A percentile compares a stretch with the other conserved stretches of the same genome.
Evolutionary conservation across 2,329 filamentous ascomycete genomes (phyloP).

Genomic region (Amesomyces nigricolor): DNA sequence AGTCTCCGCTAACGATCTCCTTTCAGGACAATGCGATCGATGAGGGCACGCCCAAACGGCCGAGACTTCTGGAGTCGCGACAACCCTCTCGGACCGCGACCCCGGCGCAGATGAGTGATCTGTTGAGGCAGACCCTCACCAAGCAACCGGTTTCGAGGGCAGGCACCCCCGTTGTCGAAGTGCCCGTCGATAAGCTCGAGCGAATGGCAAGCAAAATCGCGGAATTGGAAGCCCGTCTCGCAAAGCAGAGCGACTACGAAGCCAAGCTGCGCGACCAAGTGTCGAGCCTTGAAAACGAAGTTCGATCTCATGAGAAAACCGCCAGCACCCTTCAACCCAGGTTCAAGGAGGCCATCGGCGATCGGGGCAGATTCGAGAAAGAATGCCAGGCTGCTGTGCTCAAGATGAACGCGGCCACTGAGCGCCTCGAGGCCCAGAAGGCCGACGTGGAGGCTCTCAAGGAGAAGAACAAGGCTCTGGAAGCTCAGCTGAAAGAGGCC

Average conservation of each 20-base stretch:
- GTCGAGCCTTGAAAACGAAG: conserved; percentile 39
- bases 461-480: conserved; percentile 33
- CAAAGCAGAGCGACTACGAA: conserved; percentile 28
- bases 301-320: conserved; percentile 42
- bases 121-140: conserved; percentile 28
- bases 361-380: conserved; percentile 44
- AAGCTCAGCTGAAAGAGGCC: conserved; percentile 35
- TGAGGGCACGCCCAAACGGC: conserved; percentile 19
- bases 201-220: conserved; percentile 36
- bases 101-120: conserved; percentile 27
- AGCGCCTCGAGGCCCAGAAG: conserved; percentile 35
- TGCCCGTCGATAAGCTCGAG: conserved; percentile 33
- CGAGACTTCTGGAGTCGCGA: conserved; percentile 16
- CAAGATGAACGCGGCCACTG: conserved; percentile 33
- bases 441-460: conserved; percentile 36
- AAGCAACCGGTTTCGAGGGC: conserved; percentile 2
- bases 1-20: conserved; percentile 18
- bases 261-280: conserved; percentile 34
- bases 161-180: conserved; percentile 15
- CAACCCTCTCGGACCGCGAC: conserved; percentile 10
- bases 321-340: conserved; percentile 41
- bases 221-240: conserved; percentile 34
- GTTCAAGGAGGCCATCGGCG: conserved; percentile 46
- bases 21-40: conserved; percentile 17
- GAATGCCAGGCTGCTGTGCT: conserved; percentile 37